Evolutionary conservation across 2,329 filamentous ascomycete genomes (phyloP), one percentile per base, ranked within the genome.

Genomic region (Pestalotiopsis sp.): DNA sequence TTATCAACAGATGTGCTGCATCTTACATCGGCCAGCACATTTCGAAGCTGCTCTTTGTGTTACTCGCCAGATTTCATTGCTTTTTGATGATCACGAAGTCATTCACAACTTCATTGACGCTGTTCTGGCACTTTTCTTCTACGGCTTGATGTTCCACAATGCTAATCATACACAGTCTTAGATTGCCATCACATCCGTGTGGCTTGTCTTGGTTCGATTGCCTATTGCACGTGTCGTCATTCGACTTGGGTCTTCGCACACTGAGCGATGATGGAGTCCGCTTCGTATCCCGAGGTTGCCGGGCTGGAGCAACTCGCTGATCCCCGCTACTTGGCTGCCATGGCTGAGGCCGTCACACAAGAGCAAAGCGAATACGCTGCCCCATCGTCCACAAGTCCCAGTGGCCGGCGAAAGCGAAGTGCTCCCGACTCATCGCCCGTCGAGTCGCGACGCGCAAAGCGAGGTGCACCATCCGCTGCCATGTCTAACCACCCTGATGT

Each of bases 371-470:
- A 86, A 68, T 80, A 86, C 66, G 80, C 82, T 59, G 79, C 72
- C 70, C 81, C 74, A 71, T 79, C 66, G 75, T 79, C 72, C 81
- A 83, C 74, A 25, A 79, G 77, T 67, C 85, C 86, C 12, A 79
- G 80, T 17, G 83, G 85, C 75, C 90, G 89, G 80, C 82, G 87
- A 69, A 89, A 89, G 81, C 86, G 87, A 66, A 81, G 83, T 68
- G 74, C 75, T 14, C 78, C 79, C 25, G 85, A 85, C 67, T 81
- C 82, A 9, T 78, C 77, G 2, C 87, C 77, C 1, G 87, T 86
- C 7, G 84, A 84, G 65, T 77, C 82, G 4, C 81, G 85, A 57
- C 84, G 86, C 23, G 79, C 80, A 56, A 90, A 88, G 77, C 86
- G 86, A 39, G 80, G 80, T 66, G 81, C 81, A 11, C 83, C 85